Conservation (phyloP, 169 alveolate species). For the Plasmodium gallinaceum region DNA sequence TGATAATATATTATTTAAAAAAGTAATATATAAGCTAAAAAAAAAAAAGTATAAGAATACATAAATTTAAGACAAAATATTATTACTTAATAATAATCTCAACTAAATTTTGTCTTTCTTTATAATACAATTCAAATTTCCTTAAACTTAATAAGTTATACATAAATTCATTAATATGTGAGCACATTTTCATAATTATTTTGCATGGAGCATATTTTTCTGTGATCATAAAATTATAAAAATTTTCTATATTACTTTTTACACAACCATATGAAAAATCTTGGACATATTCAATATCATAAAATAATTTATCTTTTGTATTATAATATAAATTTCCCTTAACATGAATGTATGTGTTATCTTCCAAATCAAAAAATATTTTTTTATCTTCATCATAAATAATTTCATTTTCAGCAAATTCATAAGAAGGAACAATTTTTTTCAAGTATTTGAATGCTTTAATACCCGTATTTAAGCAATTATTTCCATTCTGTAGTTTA, state of each 20-base stretch:
- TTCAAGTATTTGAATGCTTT: constrained; percentile 24
- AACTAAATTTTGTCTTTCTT: constrained; percentile 35
- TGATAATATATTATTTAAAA: neutral
- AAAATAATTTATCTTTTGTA: constrained; percentile 47
- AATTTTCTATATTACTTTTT: constrained; percentile 16
- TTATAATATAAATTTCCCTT: constrained; percentile 42
- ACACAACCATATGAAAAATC: constrained; percentile 24
- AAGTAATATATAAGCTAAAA: neutral
- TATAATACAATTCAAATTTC: constrained; percentile 11
- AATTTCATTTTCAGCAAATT: constrained; percentile 49
- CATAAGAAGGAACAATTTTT: constrained; percentile 15
- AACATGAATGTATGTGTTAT: constrained; percentile 50
- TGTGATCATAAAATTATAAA: constrained; percentile 18
- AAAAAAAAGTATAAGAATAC: neutral
- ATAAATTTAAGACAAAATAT: neutral
- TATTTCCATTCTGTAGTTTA: neutral
- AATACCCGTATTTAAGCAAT: constrained; percentile 12
- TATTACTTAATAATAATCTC: constrained; percentile 57
- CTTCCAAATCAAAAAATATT: constrained; percentile 52
- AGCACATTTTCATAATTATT: constrained; percentile 43
- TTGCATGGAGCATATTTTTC: constrained; percentile 69
- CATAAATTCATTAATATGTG: constrained; percentile 38
- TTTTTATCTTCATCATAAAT: constrained; percentile 56
- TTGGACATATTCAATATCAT: constrained; percentile 44
- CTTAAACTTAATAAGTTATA: constrained; percentile 13